phyloP scores from a whole-genome alignment of 371 early-diverging fungal species.

The Lichtheimia corymbifera region DNA sequence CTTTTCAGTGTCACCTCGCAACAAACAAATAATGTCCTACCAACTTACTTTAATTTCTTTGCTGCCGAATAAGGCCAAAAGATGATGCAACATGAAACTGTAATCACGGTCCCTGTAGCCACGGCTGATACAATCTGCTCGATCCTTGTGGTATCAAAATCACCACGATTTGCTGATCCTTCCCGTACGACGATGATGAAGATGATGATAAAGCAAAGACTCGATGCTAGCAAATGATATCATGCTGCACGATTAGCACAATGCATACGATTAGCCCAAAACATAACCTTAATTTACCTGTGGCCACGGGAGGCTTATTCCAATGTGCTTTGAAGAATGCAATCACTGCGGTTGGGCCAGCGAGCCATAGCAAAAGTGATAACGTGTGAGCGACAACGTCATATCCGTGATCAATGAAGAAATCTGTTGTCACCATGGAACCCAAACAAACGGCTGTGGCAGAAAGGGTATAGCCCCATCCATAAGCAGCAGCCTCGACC shows the following conservation, averaged over 20 bases:
- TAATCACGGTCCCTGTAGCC: conserved; percentile 56
- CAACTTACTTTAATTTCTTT: conserved; percentile 50
- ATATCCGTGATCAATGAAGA: conserved; percentile 52
- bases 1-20: too few relatives aligned
- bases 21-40: too few relatives aligned
- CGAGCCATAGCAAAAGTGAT: conserved; percentile 58
- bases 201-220: conserved; percentile 61
- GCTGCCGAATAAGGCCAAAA: conserved; percentile 68
- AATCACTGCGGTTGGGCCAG: conserved; percentile 58
- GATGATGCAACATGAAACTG: conserved; percentile 53
- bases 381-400: conserved; percentile 45
- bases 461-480: conserved; percentile 57
- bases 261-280: too few relatives aligned
- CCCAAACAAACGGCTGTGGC: conserved; percentile 50
- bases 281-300: conserved; percentile 27
- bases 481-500: conserved; percentile 65
- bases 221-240: conserved; percentile 43
- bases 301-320: conserved; percentile 66
- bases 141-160: conserved; percentile 55
- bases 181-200: conserved; percentile 55
- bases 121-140: conserved; percentile 57
- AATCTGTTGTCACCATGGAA: conserved; percentile 60
- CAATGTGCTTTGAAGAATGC: conserved; percentile 64
- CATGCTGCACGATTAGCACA: neutral
- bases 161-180: conserved; percentile 52